Evolutionary conservation across 192 early-diverging fungal genomes (phyloP).

Genomic region (Tieghemiomyces parasiticus): DNA sequence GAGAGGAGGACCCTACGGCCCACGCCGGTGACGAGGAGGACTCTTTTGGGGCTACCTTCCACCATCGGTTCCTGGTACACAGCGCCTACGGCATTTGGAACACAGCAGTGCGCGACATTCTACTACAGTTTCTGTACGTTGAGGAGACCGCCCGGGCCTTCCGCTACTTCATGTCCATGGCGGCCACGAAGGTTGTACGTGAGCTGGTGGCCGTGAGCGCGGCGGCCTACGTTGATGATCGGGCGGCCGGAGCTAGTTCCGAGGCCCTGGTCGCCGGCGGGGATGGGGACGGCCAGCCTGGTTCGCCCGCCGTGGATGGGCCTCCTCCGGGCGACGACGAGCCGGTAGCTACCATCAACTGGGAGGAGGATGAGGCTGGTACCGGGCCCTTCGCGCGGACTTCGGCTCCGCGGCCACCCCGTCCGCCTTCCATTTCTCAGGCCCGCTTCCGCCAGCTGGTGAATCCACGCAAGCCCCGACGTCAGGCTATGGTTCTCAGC

Average conservation of each 20-base stretch:
- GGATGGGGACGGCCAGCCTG: no score
- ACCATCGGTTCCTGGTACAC: constrained; percentile 66
- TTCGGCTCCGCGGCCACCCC: background rate
- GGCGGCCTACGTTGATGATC: no score
- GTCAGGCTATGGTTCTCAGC: constrained; percentile 2
- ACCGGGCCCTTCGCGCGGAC: background rate
- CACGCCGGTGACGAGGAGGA: constrained; percentile 15
- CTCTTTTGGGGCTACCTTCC: constrained; percentile 34
- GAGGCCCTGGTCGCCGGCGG: no score
- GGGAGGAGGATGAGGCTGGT: background rate
- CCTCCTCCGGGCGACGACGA: no score
- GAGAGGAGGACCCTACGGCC: background rate
- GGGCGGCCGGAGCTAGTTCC: no score
- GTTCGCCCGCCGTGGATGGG: no score
- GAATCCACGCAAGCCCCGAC: background rate
- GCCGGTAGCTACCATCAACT: no score
- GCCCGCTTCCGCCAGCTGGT: constrained; percentile 4
- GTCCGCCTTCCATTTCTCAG: background rate
- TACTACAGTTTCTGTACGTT: constrained; percentile 61
- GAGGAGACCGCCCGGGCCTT: constrained; percentile 50
- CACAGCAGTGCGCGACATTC: constrained; percentile 59
- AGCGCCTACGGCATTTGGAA: constrained; percentile 80
- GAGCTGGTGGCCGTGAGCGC: constrained; percentile 34
- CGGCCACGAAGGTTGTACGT: constrained; percentile 61
- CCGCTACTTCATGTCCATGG: constrained; percentile 67